Percentiles rank a stretch among this genome's conserved stretches.
Evolutionary conservation across 2,329 filamentous ascomycete species (phyloP).

Genomic region (Thielaviopsis punctulata): DNA sequence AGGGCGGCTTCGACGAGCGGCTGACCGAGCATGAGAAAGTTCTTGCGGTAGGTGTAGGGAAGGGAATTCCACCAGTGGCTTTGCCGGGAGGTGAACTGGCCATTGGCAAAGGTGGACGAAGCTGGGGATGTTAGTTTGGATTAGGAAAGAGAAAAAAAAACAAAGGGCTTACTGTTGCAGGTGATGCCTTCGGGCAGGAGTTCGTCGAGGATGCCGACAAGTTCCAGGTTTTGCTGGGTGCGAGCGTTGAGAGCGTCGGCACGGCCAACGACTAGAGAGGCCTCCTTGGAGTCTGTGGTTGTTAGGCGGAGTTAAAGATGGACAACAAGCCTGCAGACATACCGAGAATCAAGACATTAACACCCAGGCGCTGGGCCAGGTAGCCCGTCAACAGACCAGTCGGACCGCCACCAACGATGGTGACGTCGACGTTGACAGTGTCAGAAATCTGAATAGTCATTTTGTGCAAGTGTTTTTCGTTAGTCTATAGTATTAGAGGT

Average conservation of each 20-base stretch:
- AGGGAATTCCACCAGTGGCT: conserved; percentile 31
- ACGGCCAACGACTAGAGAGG: conserved; percentile 24
- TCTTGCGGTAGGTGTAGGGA: conserved; percentile 27
- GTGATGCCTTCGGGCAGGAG: conserved; percentile 26
- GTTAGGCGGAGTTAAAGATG: background rate
- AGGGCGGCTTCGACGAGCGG: conserved; percentile 26
- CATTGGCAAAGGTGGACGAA: conserved; percentile 29
- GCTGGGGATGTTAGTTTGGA: conserved; percentile 17
- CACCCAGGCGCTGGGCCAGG: conserved; percentile 24
- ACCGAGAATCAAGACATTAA: conserved; percentile 25
- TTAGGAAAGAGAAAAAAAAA: background rate
- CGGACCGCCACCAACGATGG: conserved; percentile 26
- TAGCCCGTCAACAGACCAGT: conserved; percentile 29
- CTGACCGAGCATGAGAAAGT: conserved; percentile 34
- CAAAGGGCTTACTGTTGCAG: conserved; percentile 26
- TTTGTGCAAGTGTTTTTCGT: too few species aligned
- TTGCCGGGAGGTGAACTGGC: conserved; percentile 29
- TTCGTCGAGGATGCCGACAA: conserved; percentile 26
- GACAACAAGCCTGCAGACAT: conserved; percentile 4
- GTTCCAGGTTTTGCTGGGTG: conserved; percentile 30
- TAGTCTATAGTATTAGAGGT: too few species aligned
- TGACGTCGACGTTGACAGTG: conserved; percentile 17
- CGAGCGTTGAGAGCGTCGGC: conserved; percentile 32
- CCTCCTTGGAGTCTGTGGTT: conserved; percentile 22
- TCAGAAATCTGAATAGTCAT: background rate